These are phyloP conservation scores for Penicillium sp. DNA, from an alignment of 2,329 filamentous ascomycete genomes.

Conservation along the genomic window DNA sequence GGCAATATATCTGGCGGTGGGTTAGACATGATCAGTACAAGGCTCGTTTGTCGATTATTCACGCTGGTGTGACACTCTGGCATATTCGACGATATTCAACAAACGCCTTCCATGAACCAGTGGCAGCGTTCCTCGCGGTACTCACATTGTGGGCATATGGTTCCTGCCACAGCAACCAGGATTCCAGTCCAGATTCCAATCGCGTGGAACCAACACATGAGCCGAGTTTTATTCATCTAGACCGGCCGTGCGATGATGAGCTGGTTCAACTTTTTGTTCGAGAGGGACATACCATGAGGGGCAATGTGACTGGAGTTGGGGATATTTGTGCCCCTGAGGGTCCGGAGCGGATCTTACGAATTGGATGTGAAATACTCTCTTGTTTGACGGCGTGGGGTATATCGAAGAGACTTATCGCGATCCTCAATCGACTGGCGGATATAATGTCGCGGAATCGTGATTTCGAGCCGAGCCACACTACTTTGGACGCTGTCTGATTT, in stretches of 20 bases:
- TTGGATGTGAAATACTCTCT: slow-evolving; percentile 46
- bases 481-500: slow-evolving; percentile 3
- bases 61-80: slow-evolving; percentile 58
- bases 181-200: slow-evolving; percentile 25
- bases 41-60: slow-evolving; percentile 60
- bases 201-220: slow-evolving; percentile 29
- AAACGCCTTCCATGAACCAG: slow-evolving; percentile 54
- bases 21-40: slow-evolving; percentile 58
- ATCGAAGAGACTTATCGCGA: slow-evolving; percentile 37
- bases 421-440: slow-evolving; percentile 39
- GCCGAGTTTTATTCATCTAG: slow-evolving; percentile 56
- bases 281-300: slow-evolving; percentile 55
- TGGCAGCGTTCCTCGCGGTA: slow-evolving; percentile 51
- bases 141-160: slow-evolving; percentile 55
- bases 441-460: slow-evolving; percentile 15
- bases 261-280: slow-evolving; percentile 61
- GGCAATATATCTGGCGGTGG: slow-evolving; percentile 54
- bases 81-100: slow-evolving; percentile 56
- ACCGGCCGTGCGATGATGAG: slow-evolving; percentile 62
- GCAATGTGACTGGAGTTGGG: slow-evolving; percentile 58
- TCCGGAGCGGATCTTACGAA: slow-evolving; percentile 41
- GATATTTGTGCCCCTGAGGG: slow-evolving; percentile 50
- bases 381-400: slow-evolving; percentile 41
- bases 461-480: slow-evolving; percentile 5
- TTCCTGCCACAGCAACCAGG: slow-evolving; percentile 37